A percentile compares a stretch with the other conserved stretches of the same genome.
Evolutionary conservation across 129 eudicot species (phyloP).

Genomic region (Tanacetum coccineum): DNA sequence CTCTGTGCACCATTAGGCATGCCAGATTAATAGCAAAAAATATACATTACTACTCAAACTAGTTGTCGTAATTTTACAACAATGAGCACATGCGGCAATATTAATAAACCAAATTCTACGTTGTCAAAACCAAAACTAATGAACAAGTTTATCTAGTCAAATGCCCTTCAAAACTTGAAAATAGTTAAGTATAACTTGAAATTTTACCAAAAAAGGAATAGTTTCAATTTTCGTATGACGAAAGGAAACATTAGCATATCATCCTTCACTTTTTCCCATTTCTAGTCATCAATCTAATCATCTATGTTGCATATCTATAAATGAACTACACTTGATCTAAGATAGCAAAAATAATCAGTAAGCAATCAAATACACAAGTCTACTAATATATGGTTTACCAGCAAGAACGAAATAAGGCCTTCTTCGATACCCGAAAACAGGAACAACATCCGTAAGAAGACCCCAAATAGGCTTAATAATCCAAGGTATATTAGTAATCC

Average conservation of each 20-base stretch:
- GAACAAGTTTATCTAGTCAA: too few relatives aligned
- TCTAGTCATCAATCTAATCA: not conserved
- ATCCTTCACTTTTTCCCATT: not conserved
- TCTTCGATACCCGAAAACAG: slow-evolving; percentile 69
- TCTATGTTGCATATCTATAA: not conserved
- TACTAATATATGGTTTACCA: slow-evolving; percentile 37
- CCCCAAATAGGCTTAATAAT: slow-evolving; percentile 95
- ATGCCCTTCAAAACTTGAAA: too few relatives aligned
- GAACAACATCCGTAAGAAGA: slow-evolving; percentile 88
- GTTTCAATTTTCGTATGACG: not conserved
- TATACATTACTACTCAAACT: too few relatives aligned
- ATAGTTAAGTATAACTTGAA: too few relatives aligned
- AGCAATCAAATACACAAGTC: not conserved
- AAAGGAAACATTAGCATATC: not conserved
- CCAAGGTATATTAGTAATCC: slow-evolving; percentile 92
- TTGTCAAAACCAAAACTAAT: too few relatives aligned
- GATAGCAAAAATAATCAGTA: not conserved
- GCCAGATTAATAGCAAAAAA: too few relatives aligned
- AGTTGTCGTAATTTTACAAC: too few relatives aligned
- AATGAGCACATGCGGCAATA: too few relatives aligned
- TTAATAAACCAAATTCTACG: too few relatives aligned
- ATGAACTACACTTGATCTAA: not conserved
- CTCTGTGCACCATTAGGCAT: too few relatives aligned
- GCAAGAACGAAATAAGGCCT: slow-evolving; percentile 83
- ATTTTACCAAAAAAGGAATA: not conserved